Conservation (phyloP, 352 stramenopile species). For the Peronospora farinosa region DNA sequence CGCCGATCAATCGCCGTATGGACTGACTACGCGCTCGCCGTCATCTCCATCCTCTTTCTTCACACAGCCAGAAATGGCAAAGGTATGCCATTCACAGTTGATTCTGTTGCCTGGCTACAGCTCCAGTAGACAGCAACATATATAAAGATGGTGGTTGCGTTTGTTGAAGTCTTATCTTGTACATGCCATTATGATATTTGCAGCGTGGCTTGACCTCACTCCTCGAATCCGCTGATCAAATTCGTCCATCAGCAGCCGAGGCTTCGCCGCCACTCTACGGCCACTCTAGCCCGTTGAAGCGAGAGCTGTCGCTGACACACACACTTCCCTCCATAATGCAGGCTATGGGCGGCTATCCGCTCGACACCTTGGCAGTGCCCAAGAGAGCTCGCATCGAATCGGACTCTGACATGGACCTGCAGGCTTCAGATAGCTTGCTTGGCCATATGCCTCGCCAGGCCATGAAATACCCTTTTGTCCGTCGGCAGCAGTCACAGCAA, state of each 20-base stretch:
- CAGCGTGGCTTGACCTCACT: conserved; percentile 56
- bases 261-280: conserved; percentile 6
- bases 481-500: conserved; percentile 11
- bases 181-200: conserved; percentile 18
- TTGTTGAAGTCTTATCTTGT: conserved; percentile 21
- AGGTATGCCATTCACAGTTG: conserved; percentile 15
- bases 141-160: conserved; percentile 18
- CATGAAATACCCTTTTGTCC: conserved; percentile 26
- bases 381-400: conserved; percentile 36
- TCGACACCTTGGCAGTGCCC: conserved; percentile 19
- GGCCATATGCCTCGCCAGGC: conserved; percentile 26
- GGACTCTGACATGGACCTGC: conserved; percentile 29
- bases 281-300: conserved; percentile 24
- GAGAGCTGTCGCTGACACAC: conserved; percentile 16
- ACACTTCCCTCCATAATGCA: conserved; percentile 38
- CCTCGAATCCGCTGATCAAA: conserved; percentile 55
- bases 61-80: conserved; percentile 25
- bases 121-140: conserved; percentile 3
- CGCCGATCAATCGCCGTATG: conserved; percentile 3
- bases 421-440: conserved; percentile 27
- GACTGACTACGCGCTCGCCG: conserved; percentile 28
- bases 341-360: conserved; percentile 32
- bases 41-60: conserved; percentile 46
- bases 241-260: conserved; percentile 22
- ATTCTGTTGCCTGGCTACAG: background rate